Evolutionary conservation across 371 early-diverging fungal genomes (phyloP).

Genomic region (Sporodiniella umbellata): DNA sequence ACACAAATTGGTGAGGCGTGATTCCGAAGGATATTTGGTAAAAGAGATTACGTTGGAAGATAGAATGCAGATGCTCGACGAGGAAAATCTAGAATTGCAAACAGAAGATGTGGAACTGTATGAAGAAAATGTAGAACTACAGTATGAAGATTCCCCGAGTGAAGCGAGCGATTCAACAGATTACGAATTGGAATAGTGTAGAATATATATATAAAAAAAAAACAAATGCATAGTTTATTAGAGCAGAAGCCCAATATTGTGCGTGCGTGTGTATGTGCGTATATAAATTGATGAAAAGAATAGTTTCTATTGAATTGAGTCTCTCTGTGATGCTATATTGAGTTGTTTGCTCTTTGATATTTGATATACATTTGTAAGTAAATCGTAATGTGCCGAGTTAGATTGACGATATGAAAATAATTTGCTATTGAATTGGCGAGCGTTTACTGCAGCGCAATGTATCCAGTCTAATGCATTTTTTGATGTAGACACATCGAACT

Average conservation of each 20-base stretch:
- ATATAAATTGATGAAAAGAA: too few species aligned
- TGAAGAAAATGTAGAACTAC: neutral
- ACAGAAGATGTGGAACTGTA: neutral
- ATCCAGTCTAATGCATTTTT: conserved; percentile 39
- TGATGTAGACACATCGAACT: neutral
- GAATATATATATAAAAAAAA: neutral
- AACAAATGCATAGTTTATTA: neutral
- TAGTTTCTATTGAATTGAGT: too few species aligned
- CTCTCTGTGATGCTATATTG: conserved; percentile 49
- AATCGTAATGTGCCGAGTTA: conserved; percentile 64
- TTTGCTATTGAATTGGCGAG: conserved; percentile 52
- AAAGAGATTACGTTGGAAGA: conserved; percentile 40
- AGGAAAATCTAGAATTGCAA: too few species aligned
- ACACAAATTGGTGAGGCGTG: conserved; percentile 35
- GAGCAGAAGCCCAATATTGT: too few species aligned
- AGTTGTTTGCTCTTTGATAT: conserved; percentile 62
- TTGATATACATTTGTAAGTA: conserved; percentile 76
- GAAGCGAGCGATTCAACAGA: neutral
- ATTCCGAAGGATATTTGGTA: conserved; percentile 53
- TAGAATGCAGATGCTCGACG: conserved; percentile 24
- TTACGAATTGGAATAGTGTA: neutral
- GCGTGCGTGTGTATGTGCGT: too few species aligned
- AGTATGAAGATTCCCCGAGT: neutral
- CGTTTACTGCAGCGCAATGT: conserved; percentile 56
- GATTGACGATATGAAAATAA: conserved; percentile 48